Percentiles rank a stretch among this genome's conserved stretches.
These are phyloP conservation scores for Bertia moriformis DNA, from an alignment of 2,329 filamentous ascomycete species.

Conservation along the genomic window DNA sequence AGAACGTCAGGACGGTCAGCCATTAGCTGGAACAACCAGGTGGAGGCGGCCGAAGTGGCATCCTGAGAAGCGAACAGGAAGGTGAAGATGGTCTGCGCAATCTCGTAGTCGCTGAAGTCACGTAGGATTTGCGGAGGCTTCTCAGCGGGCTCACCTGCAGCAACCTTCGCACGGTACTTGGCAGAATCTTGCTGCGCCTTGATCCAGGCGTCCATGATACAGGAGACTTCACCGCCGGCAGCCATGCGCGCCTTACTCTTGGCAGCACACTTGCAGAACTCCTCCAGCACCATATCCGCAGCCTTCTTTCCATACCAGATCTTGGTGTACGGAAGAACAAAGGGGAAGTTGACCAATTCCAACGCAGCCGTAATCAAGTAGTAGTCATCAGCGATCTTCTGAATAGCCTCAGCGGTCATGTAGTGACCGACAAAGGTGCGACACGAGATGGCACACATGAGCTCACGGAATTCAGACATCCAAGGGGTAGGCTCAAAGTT, in stretches of 20 bases:
- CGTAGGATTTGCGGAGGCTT: constrained; percentile 76
- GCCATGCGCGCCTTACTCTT: constrained; percentile 89
- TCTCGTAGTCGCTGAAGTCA: constrained; percentile 80
- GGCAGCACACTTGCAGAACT: constrained; percentile 81
- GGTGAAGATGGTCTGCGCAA: constrained; percentile 84
- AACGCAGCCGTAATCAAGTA: constrained; percentile 90
- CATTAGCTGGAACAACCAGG: constrained; percentile 89
- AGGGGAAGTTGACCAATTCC: constrained; percentile 94
- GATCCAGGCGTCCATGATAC: constrained; percentile 94
- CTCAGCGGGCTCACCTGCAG: constrained; percentile 42
- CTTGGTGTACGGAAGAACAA: constrained; percentile 88
- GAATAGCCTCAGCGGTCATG: constrained; percentile 75
- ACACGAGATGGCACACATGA: constrained; percentile 89
- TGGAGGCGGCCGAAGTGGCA: constrained; percentile 81
- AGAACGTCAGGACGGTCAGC: constrained; percentile 88
- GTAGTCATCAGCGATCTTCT: constrained; percentile 92
- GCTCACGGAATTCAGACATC: constrained; percentile 82
- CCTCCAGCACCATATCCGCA: constrained; percentile 75
- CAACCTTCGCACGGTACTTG: constrained; percentile 65
- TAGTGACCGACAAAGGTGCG: constrained; percentile 96
- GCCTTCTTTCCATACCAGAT: constrained; percentile 97
- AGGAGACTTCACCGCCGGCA: constrained; percentile 70
- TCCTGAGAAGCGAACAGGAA: constrained; percentile 97
- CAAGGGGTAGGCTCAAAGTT: constrained; percentile 66
- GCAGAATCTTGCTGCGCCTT: constrained; percentile 75